Evolutionary conservation across 495 filamentous ascomycete species (phyloP).

Genomic region (Patellaria atrata): DNA sequence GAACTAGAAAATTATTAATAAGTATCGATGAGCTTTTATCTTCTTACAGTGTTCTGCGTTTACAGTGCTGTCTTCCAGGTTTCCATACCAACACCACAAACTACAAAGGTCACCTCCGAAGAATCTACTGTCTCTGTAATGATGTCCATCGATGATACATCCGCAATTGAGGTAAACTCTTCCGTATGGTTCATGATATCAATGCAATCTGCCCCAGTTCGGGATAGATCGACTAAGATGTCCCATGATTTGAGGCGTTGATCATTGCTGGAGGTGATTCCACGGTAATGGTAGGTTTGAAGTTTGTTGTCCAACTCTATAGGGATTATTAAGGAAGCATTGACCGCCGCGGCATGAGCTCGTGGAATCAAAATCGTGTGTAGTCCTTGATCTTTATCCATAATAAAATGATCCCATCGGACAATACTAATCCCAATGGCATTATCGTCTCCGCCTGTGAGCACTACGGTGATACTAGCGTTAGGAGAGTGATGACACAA

Average conservation of each 20-base stretch:
- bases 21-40: too few species aligned
- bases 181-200: slow-evolving; percentile 31
- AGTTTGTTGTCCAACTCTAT: slow-evolving; percentile 5
- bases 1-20: too few species aligned
- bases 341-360: slow-evolving; percentile 73
- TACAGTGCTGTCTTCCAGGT: too few species aligned
- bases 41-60: too few species aligned
- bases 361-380: slow-evolving; percentile 43
- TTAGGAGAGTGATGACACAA: slow-evolving; percentile 27
- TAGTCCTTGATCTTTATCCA: background rate
- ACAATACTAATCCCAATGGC: slow-evolving; percentile 45
- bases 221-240: slow-evolving; percentile 28
- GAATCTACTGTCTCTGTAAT: slow-evolving; percentile 19
- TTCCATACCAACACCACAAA: slow-evolving; percentile 45
- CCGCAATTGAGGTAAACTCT: slow-evolving; percentile 49
- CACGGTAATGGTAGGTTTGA: too few species aligned
- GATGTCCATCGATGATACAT: slow-evolving; percentile 37
- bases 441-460: slow-evolving; percentile 80
- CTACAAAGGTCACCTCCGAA: slow-evolving; percentile 24
- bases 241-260: slow-evolving; percentile 68
- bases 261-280: slow-evolving; percentile 62
- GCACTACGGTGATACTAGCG: slow-evolving; percentile 32
- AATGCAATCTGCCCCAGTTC: slow-evolving; percentile 28
- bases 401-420: slow-evolving; percentile 3
- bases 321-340: slow-evolving; percentile 41